Base-by-base conservation (phyloP, 2,329 filamentous ascomycete genomes). In the Byssothecium circinans region DNA sequence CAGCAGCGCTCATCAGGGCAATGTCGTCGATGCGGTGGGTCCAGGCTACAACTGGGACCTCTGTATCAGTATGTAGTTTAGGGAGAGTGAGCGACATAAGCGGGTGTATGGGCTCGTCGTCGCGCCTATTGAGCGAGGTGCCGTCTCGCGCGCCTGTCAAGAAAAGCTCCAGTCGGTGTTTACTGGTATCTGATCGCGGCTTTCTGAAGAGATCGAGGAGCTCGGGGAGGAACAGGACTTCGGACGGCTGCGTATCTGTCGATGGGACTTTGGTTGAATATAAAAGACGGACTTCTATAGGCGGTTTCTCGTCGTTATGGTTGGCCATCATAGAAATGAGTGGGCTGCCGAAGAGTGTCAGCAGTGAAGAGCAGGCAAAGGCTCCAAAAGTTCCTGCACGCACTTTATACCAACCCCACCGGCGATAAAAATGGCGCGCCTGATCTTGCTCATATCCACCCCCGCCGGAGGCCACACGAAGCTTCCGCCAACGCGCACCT, bases 391-490 rank as follows among this genome's bases (percentile, higher is more conserved):
- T 3, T 5, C 22, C 23, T 30, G 6, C 8, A 64, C 78, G 54
- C 69, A 83, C 81, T 95, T 95, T 47, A 95, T 85, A 0, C 90
- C 89, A 18, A 95, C 85, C 1, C 89, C 90, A 1, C 89, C 89
- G 0, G 89, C 89, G 12, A 95, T 77, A 52, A 95, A 85, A 3
- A 95, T 81, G 4, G 87, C 77, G 44, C 81, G 83, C 35, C 77
- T 75, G 34, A 87, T 74, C 4, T 67, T 56, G 3, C 65, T 60
- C 2, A 68, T 50, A 39, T 78, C 70, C 17, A 80, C 52, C 17
- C 70, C 68, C 0, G 75, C 73, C 0, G 87, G 88, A 0, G 91
- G 91, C 76, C 85, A 95, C 3, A 86, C 79, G 61, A 96, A 96
- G 57, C 83, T 85, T 0, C 91, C 91, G 1, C 91, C 91, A 1